Evolutionary conservation across 495 filamentous ascomycete species (phyloP), one percentile per base, ranked within the genome.

Genomic region (Usnea hakonensis): DNA sequence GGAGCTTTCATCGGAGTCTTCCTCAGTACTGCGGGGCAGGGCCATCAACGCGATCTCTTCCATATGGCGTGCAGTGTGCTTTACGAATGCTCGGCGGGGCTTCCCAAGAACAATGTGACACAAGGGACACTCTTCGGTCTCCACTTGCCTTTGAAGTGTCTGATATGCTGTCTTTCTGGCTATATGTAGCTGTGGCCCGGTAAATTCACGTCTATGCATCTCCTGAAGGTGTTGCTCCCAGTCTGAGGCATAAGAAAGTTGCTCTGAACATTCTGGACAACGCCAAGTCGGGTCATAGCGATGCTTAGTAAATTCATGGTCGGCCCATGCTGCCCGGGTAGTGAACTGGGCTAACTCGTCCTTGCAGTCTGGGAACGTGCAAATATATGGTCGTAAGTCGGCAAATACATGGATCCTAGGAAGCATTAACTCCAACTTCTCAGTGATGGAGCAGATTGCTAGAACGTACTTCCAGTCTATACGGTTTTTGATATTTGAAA

Each of bases 311-410:
- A 73, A 73, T 43, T 74, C 69, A 60, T 74, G 72, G 4, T 69
- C 36, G 26, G 68, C 66, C 72, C 71, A 74, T 7, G 58, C 36
- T 17, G 57, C 52, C 5, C 70, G 66, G 17, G 55, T 67, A 13
- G 60, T 28, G 46, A 73, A 75, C 11, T 64, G 67, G 11, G 38
- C n/a, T 1, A 73, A 56, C 28, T 60, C 44, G 19, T 70, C 58
- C 35, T 53, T 40, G 43, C 72, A 74, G 10, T 56, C 58, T 9
- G 61, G 17, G 59, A 70, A 73, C 3, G 71, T 72, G 57, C 72
- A 75, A 19, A 75, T 68, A 50, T 75, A 75, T 9, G 72, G 72
- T 38, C 63, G 62, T 8, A 75, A 65, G 59, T 75, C 73, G 1
- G 64, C 43, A 46, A 72, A 74, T 13, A 75, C 67, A 60, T 75